phyloP scores from a whole-genome alignment of 2,329 filamentous ascomycete genomes.

The Colletotrichum tropicicola region DNA sequence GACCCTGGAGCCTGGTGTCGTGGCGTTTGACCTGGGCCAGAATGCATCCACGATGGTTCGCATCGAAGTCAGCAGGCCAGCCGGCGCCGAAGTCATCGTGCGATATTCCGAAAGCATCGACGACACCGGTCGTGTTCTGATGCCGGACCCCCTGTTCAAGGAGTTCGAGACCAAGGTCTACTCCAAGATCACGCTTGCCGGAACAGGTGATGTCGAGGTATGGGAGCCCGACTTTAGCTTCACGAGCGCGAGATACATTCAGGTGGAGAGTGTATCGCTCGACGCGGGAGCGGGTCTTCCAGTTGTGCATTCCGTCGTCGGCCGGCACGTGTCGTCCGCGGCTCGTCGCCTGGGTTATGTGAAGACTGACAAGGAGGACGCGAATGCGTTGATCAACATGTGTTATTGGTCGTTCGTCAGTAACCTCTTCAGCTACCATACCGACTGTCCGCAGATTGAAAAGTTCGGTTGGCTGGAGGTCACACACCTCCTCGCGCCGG shows the following conservation, averaged over 20 bases:
- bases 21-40: constrained; percentile 35
- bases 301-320: constrained; percentile 43
- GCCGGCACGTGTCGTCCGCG: constrained; percentile 49
- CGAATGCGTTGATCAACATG: constrained; percentile 50
- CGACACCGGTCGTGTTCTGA: constrained; percentile 41
- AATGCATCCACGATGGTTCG: constrained; percentile 37
- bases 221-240: constrained; percentile 53
- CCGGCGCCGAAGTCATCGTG: constrained; percentile 32
- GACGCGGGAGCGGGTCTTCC: constrained; percentile 38
- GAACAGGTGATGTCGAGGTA: constrained; percentile 37
- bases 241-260: constrained; percentile 50
- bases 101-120: constrained; percentile 37
- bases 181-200: constrained; percentile 45
- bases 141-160: constrained; percentile 50
- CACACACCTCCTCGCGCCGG: constrained; percentile 52
- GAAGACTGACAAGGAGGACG: constrained; percentile 49
- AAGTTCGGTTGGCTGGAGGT: constrained; percentile 60
- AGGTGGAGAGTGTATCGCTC: constrained; percentile 47
- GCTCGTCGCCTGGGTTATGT: constrained; percentile 45
- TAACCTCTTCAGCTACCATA: constrained; percentile 56
- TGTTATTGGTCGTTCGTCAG: constrained; percentile 54
- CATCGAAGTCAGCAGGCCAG: constrained; percentile 31
- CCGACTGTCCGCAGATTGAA: constrained; percentile 55
- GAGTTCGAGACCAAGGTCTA: constrained; percentile 44
- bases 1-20: constrained; percentile 29